A percentile compares a stretch with the other conserved stretches of the same genome.
These are phyloP conservation scores for Lepidium didymum DNA, from an alignment of 345 rosid genomes.

Conservation along the genomic window DNA sequence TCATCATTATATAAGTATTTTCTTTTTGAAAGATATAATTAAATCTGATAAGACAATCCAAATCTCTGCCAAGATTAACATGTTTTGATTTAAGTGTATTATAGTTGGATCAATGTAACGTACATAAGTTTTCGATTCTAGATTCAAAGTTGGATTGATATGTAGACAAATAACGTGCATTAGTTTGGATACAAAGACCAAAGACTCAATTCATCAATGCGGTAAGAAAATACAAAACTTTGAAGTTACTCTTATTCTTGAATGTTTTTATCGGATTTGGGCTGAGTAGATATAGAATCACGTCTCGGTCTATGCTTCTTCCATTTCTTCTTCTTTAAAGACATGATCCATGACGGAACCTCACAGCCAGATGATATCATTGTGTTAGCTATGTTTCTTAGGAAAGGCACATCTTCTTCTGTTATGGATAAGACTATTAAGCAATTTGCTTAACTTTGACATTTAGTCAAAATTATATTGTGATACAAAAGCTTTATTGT, in stretches of 20 bases:
- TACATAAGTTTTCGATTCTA: background rate
- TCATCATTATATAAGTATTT: too few relatives aligned
- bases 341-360: slow-evolving; percentile 81
- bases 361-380: slow-evolving; percentile 86
- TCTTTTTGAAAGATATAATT: too few relatives aligned
- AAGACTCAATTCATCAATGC: background rate
- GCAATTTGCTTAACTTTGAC: too few relatives aligned
- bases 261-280: slow-evolving; percentile 30
- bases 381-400: slow-evolving; percentile 68
- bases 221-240: background rate
- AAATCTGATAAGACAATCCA: too few relatives aligned
- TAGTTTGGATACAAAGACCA: background rate
- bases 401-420: slow-evolving; percentile 58
- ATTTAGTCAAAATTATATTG: too few relatives aligned
- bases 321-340: slow-evolving; percentile 67
- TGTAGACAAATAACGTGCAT: background rate
- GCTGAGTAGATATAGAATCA: slow-evolving; percentile 63
- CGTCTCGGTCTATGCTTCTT: slow-evolving; percentile 73
- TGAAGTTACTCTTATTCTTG: slow-evolving; percentile 8
- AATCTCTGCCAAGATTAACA: too few relatives aligned
- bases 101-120: too few relatives aligned
- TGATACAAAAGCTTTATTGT: too few relatives aligned
- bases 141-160: background rate
- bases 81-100: too few relatives aligned
- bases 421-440: too few relatives aligned